phyloP scores from a whole-genome alignment of 148 eudicot species.

The Nyssa sinensis region DNA sequence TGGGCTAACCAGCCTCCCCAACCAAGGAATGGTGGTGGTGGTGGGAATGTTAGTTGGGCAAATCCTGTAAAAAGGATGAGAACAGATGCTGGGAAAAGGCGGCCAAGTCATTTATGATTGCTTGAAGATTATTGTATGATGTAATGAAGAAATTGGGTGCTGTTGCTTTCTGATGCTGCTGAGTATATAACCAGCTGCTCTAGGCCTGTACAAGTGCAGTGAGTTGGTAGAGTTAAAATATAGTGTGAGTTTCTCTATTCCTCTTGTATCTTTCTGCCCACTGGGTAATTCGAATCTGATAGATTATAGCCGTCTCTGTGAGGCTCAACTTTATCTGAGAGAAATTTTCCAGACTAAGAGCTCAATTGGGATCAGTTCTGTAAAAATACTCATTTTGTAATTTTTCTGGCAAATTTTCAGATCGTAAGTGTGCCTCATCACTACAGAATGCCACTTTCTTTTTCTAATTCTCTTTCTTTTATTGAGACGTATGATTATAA shows the following conservation, averaged over 20 bases:
- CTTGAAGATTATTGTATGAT: constrained; percentile 11
- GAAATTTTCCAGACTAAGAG: constrained; percentile 7
- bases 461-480: background rate
- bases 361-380: constrained; percentile 4
- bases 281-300: background rate
- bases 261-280: no score
- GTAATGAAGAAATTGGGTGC: constrained; percentile 9
- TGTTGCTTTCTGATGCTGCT: background rate
- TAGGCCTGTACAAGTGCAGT: constrained; percentile 30
- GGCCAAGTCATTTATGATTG: constrained; percentile 71
- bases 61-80: constrained; percentile 88
- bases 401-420: background rate
- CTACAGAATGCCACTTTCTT: background rate
- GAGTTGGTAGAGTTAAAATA: constrained; percentile 10
- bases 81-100: constrained; percentile 77
- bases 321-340: background rate
- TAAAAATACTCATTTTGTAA: background rate
- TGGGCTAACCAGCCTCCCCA: constrained; percentile 49
- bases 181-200: no score
- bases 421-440: background rate
- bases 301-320: constrained; percentile 10
- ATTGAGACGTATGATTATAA: background rate
- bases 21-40: constrained; percentile 46
- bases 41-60: constrained; percentile 70
- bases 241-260: no score